Evolutionary conservation across 2,329 filamentous ascomycete species (phyloP).

Genomic region (Daldinia eschscholtzii): DNA sequence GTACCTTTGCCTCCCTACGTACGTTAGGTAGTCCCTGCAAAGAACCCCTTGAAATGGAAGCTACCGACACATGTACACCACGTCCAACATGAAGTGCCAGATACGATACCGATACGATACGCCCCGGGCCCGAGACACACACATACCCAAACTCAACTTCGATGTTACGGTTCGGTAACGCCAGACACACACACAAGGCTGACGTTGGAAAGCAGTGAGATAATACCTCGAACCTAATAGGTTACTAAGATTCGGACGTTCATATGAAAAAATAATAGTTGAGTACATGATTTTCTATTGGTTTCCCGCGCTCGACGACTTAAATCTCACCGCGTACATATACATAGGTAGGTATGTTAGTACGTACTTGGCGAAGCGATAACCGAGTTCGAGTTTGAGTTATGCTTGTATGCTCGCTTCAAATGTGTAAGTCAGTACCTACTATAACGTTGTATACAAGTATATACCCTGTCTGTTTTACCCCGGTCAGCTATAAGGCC

Average conservation of each 20-base stretch:
- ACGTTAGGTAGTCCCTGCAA: slow-evolving; percentile 20
- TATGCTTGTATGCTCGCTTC: slow-evolving; percentile 9
- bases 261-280: slow-evolving; percentile 6
- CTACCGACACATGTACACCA: slow-evolving; percentile 17
- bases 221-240: neutral
- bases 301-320: slow-evolving; percentile 40
- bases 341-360: neutral
- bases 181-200: slow-evolving; percentile 36
- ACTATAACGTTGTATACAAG: neutral
- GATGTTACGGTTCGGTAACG: slow-evolving; percentile 30
- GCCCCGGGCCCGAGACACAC: slow-evolving; percentile 19
- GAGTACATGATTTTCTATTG: slow-evolving; percentile 34
- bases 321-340: slow-evolving; percentile 23
- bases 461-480: slow-evolving; percentile 30
- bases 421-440: slow-evolving; percentile 27
- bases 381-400: slow-evolving; percentile 14
- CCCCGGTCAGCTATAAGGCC: slow-evolving; percentile 34
- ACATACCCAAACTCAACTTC: neutral
- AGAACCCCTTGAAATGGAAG: slow-evolving; percentile 28
- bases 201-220: slow-evolving; percentile 29
- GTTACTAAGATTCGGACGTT: slow-evolving; percentile 10
- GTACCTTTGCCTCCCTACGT: slow-evolving; percentile 15
- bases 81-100: slow-evolving; percentile 12
- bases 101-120: slow-evolving; percentile 16
- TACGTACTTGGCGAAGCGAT: slow-evolving; percentile 24